Conservation (phyloP, 2,329 filamentous ascomycete genomes). For the Phyllosticta citribraziliensis region DNA sequence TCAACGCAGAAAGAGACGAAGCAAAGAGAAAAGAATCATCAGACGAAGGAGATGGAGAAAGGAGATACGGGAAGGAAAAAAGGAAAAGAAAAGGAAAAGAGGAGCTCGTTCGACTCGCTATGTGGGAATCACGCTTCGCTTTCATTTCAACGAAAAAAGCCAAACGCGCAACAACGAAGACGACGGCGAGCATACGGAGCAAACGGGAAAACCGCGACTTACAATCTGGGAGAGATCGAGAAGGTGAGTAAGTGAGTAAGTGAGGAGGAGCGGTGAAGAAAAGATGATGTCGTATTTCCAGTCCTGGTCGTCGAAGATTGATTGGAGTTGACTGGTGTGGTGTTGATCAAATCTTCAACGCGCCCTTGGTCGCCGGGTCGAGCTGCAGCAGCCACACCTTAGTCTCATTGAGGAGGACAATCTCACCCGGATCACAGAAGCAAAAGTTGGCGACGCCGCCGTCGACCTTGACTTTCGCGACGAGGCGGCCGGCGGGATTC, state of each 20-base stretch:
- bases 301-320: no score
- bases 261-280: no score
- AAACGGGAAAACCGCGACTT: background rate
- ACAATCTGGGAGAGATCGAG: background rate
- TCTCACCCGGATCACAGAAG: constrained; percentile 35
- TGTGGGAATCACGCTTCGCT: background rate
- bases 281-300: no score
- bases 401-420: constrained; percentile 39
- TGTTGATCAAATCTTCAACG: background rate
- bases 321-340: no score
- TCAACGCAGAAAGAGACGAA: no score
- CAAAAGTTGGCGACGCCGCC: constrained; percentile 40
- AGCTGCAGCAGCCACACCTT: constrained; percentile 17
- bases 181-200: background rate
- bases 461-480: constrained; percentile 25
- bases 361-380: background rate
- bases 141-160: background rate
- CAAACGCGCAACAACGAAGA: background rate
- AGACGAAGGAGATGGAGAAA: no score
- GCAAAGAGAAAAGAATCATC: no score
- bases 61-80: no score
- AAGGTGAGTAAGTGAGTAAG: no score
- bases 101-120: background rate
- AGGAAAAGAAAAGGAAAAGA: no score
- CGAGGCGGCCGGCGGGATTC: constrained; percentile 33